These are phyloP conservation scores for Leccinum olivaceopallidum DNA, from an alignment of 768 basidiomycete genomes.

Conservation along the genomic window DNA sequence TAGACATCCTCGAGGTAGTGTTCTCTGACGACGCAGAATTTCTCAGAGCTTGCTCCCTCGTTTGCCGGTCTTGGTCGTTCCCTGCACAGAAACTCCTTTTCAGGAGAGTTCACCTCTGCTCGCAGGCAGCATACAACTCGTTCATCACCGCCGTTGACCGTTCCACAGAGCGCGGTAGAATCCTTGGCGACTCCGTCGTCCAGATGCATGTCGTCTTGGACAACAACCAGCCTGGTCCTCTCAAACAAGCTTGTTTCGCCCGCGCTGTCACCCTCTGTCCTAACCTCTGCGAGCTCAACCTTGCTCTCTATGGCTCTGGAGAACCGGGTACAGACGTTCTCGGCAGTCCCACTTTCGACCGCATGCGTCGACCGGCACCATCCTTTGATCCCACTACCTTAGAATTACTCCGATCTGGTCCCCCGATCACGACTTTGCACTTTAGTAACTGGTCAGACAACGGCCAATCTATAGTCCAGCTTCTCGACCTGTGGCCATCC, in stretches of 20 bases:
- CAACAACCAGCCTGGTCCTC: constrained; percentile 61
- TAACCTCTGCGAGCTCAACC: constrained; percentile 52
- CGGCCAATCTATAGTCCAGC: constrained; percentile 52
- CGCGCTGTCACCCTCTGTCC: constrained; percentile 59
- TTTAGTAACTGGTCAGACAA: constrained; percentile 77
- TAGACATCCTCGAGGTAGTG: constrained; percentile 62
- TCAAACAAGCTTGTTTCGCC: constrained; percentile 58
- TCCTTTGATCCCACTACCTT: constrained; percentile 56
- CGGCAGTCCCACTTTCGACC: constrained; percentile 46
- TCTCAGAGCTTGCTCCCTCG: constrained; percentile 56
- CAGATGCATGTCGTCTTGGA: constrained; percentile 61
- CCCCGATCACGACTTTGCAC: constrained; percentile 50
- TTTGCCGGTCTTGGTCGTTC: constrained; percentile 67
- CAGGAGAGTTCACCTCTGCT: constrained; percentile 52
- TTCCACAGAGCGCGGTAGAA: constrained; percentile 45
- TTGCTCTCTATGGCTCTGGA: constrained; percentile 60
- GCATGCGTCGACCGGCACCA: constrained; percentile 51
- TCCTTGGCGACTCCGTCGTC: constrained; percentile 54
- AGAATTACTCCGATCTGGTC: constrained; percentile 53
- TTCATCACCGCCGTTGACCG: constrained; percentile 54
- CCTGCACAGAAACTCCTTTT: constrained; percentile 67
- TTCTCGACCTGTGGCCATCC: constrained; percentile 63
- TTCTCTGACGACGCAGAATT: constrained; percentile 43
- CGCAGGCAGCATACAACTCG: constrained; percentile 51
- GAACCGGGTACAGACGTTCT: constrained; percentile 52